Percentiles rank a stretch among this genome's conserved stretches.
Evolutionary conservation across 805 yeast species (phyloP).

Genomic region (Suhomyces vadensis): DNA sequence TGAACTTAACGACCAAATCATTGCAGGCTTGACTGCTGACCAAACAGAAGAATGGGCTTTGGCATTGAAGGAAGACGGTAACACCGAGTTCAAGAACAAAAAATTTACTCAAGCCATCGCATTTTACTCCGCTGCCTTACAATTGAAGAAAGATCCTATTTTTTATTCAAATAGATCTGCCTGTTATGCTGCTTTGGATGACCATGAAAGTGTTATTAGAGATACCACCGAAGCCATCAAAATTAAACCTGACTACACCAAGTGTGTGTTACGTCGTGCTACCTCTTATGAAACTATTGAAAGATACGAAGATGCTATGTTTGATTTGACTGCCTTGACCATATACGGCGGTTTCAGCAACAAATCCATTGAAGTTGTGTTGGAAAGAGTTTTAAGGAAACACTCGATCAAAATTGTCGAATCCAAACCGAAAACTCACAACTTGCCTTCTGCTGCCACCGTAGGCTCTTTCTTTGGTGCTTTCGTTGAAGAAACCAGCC

Average conservation of each 20-base stretch:
- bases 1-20: slow-evolving; percentile 46
- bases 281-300: slow-evolving; percentile 84
- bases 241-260: slow-evolving; percentile 85
- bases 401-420: slow-evolving; percentile 75
- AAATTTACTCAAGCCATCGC: slow-evolving; percentile 74
- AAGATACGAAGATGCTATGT: slow-evolving; percentile 79
- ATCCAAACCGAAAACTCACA: slow-evolving; percentile 50
- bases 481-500: slow-evolving; percentile 59
- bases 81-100: slow-evolving; percentile 69
- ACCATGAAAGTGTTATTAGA: slow-evolving; percentile 80
- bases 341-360: slow-evolving; percentile 82
- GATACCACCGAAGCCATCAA: slow-evolving; percentile 86
- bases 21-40: slow-evolving; percentile 46
- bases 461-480: slow-evolving; percentile 86
- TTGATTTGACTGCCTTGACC: slow-evolving; percentile 87
- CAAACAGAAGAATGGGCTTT: slow-evolving; percentile 66
- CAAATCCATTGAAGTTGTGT: slow-evolving; percentile 70
- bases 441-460: slow-evolving; percentile 81
- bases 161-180: slow-evolving; percentile 96
- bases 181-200: slow-evolving; percentile 79
- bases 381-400: slow-evolving; percentile 83
- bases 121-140: slow-evolving; percentile 76
- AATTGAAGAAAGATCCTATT: slow-evolving; percentile 77
- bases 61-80: slow-evolving; percentile 87
- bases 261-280: slow-evolving; percentile 92